Base-by-base conservation (phyloP, 768 basidiomycete species). In the Saitozyma sp. region DNA sequence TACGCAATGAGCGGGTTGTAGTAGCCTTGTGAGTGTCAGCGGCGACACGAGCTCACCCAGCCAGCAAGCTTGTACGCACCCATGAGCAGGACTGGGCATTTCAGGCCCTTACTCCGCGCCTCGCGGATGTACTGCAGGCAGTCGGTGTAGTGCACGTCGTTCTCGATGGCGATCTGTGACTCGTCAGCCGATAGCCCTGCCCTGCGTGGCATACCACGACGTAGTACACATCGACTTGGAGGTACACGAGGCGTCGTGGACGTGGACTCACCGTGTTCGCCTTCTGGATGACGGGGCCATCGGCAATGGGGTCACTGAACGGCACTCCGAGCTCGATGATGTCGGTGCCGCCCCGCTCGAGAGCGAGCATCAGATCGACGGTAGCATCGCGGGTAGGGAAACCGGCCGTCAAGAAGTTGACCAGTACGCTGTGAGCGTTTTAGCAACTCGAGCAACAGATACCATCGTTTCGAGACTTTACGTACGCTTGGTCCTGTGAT, bases 1-100 rank as follows among this genome's bases (percentile, higher is more conserved):
- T 97, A 95, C 0, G 94, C 91, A 49, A 98, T 84, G 42, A 98
- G 79, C 13, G 96, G 95, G 77, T 99, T 99, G 80, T 96, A 98
- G 82, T 99, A 99, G 41, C 95, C 95, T 98, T 67, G 9, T 37
- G 9, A n/a, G 41, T 13, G 37, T 59, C 39, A 66, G 49, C 41
- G 3, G 20, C n/a, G 53, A 9, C 39, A 16, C 29, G 43, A 40
- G n/a, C 13, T 5, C 16, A 19, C n/a, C 29, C 9, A 16, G 37
- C 45, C 39, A 58, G 60, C 37, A 16, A 45, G 14, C 43, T 9
- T 6, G 14, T 4, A 67, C 83, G 56, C 61, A 91, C 93, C 94
- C 94, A 97, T 97, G 50, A 97, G 84, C n/a, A 98, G 78, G 7
- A 99, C 86, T 1, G 95, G 95, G 0, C 85, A 83, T 6, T 86